Base-by-base conservation (phyloP, 768 basidiomycete genomes). In the Kwoniella botswanensis region DNA sequence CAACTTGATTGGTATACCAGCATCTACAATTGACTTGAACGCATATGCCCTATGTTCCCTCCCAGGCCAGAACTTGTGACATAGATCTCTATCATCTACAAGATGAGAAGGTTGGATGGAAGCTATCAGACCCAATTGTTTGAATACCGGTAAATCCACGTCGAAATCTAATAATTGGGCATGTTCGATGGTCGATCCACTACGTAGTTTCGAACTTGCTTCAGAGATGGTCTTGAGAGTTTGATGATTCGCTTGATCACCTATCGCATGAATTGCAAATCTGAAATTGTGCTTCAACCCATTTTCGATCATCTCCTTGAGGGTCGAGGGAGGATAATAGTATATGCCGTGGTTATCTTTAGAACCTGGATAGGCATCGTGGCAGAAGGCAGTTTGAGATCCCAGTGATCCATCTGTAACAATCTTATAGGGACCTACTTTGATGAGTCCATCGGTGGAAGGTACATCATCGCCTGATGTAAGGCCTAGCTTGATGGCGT, bases 211-310 rank as follows among this genome's bases (percentile, higher is more conserved):
- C 10, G 71, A 60, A 43, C 29, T 42, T 21, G 53, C 53, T 41
- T 58, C 18, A 10, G 64, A 56, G 29, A 71, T 35, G 41, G 63
- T 66, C 41, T 59, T 71, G 57, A 81, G 69, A 4, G 69, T 69
- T 63, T 76, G 70, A 15, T 68, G 58, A 66, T 74, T 77, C 0
- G 79, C 78, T 15, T 71, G 63, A 71, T 81, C 78, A 6, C 79
- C 79, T 50, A 81, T 73, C 1, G 78, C 78, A 60, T 78, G 79
- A 12, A 81, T 74, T 10, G 79, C 79, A 12, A 81, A 73, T 43
- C 56, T 65, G 22, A 79, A 63, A n/a, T 63, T 63, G n/a, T 74
- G 42, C 7, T 42, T 15, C 0, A 66, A 70, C 0, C 71, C 79
- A 9, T 65, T 56, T 58, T 74, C 63, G 18, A 72, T 41, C 67